A percentile compares a stretch with the other conserved stretches of the same genome.
Conservation (phyloP, 352 stramenopile species). For the Achlya hypogyna region DNA sequence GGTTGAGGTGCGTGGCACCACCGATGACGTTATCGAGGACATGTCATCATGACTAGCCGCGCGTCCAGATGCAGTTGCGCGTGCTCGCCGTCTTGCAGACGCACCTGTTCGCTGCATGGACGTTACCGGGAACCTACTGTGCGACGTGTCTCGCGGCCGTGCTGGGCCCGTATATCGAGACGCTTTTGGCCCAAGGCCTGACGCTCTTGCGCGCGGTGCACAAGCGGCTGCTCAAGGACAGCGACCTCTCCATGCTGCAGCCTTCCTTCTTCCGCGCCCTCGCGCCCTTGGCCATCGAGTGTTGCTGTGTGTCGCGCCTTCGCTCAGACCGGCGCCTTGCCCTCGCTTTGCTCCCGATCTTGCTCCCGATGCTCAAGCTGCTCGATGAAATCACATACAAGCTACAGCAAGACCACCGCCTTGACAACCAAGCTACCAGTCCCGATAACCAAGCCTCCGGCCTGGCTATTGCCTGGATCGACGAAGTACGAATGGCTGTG, state of each 20-base stretch:
- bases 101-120: constrained; percentile 26
- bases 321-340: constrained; percentile 23
- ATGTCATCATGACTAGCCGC: not conserved
- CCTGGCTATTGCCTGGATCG: constrained; percentile 34
- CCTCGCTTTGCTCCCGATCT: constrained; percentile 30
- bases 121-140: not conserved
- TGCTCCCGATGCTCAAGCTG: constrained; percentile 43
- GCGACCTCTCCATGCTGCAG: constrained; percentile 43
- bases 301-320: constrained; percentile 29
- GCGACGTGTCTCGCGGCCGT: constrained; percentile 22
- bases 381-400: constrained; percentile 58
- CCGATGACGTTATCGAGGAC: not conserved
- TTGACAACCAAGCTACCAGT: constrained; percentile 21
- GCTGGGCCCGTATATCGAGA: constrained; percentile 35
- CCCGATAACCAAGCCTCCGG: constrained; percentile 26
- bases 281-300: constrained; percentile 39
- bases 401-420: too few relatives aligned
- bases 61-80: constrained; percentile 20
- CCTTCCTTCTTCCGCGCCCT: constrained; percentile 39
- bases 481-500: constrained; percentile 21
- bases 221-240: constrained; percentile 42
- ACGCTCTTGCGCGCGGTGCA: constrained; percentile 39
- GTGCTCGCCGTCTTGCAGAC: constrained; percentile 34
- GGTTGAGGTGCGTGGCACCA: not conserved
- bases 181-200: constrained; percentile 28